Conservation (phyloP, 352 stramenopile genomes). For the Thraustochytrium sp. region DNA sequence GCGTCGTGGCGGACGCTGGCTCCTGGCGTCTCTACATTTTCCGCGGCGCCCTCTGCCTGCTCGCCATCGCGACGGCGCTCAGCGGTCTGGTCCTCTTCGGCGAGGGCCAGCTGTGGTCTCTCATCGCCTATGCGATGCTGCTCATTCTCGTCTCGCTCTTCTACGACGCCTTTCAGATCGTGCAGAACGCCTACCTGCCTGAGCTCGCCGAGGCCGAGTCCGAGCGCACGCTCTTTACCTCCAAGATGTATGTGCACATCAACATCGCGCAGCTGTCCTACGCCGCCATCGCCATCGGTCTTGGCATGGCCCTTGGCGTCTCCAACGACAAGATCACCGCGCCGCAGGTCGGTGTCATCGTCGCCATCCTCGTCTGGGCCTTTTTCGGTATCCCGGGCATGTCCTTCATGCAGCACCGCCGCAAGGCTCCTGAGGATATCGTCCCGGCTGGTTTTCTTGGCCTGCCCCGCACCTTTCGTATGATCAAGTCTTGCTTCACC, state of each 20-base stretch:
- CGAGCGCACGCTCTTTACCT: neutral
- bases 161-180: slow-evolving; percentile 7
- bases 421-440: neutral
- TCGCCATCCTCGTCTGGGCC: neutral
- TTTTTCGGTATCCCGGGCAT: neutral
- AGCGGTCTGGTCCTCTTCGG: neutral
- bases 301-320: neutral
- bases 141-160: neutral
- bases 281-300: neutral
- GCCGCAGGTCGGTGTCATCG: neutral
- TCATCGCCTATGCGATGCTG: neutral
- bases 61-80: neutral
- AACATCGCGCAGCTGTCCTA: neutral
- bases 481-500: neutral
- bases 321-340: neutral
- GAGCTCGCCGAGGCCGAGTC: neutral
- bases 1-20: neutral
- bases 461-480: neutral
- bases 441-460: neutral
- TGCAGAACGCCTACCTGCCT: neutral
- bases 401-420: neutral
- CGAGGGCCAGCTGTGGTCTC: neutral
- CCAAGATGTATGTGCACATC: slow-evolving; percentile 1
- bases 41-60: neutral
- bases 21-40: neutral